phyloP scores from a whole-genome alignment of 139 green algal species.

The Volvox reticuliferus region DNA sequence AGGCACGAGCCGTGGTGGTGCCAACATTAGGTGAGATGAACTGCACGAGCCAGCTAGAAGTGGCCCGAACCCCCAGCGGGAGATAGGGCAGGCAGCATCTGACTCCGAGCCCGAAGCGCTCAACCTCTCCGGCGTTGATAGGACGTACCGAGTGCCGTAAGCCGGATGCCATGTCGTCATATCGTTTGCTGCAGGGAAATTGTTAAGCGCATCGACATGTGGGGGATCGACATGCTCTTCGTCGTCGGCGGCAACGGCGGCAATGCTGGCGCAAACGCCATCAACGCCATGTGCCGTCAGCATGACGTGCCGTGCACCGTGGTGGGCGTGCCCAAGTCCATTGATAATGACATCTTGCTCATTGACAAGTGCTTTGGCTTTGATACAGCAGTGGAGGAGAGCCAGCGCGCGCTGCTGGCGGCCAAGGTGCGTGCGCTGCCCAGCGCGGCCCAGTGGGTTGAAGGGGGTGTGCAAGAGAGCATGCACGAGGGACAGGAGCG shows the following conservation, averaged over 20 bases:
- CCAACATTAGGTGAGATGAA: constrained; percentile 82
- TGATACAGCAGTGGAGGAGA: constrained; percentile 98
- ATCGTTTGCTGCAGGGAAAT: constrained; percentile 81
- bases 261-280: constrained; percentile 81
- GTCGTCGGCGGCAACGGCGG: constrained; percentile 95
- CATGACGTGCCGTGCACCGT: constrained; percentile 71
- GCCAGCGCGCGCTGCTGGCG: constrained; percentile 92
- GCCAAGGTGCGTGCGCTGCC: constrained; percentile 77
- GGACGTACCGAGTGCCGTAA: too few relatives aligned
- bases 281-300: constrained; percentile 68
- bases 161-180: too few relatives aligned
- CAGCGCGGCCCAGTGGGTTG: too few relatives aligned
- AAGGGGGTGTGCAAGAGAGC: too few relatives aligned
- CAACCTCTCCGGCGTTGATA: too few relatives aligned
- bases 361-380: constrained; percentile 81
- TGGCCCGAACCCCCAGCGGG: too few relatives aligned
- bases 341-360: constrained; percentile 81
- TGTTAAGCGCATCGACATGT: constrained; percentile 96
- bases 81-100: too few relatives aligned
- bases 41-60: too few relatives aligned
- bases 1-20: constrained; percentile 92
- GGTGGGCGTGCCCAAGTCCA: constrained; percentile 60
- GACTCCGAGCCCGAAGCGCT: too few relatives aligned
- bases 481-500: too few relatives aligned
- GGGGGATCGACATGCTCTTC: constrained; percentile 97